These are phyloP conservation scores for Colletotrichum sp. DNA, from an alignment of 2,329 filamentous ascomycete species.

Conservation along the genomic window DNA sequence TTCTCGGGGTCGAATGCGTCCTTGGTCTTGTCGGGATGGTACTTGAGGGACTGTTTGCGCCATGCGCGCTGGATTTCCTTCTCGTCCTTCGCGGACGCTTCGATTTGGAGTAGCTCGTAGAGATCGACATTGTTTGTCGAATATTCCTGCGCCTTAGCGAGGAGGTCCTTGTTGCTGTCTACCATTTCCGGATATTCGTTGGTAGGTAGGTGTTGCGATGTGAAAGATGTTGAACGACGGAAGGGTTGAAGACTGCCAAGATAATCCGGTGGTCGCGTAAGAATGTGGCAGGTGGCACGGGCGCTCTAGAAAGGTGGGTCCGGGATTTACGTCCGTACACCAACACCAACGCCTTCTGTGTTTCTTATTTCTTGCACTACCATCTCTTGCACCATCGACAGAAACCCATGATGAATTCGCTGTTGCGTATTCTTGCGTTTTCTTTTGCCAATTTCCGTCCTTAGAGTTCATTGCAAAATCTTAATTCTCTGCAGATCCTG, in stretches of 20 bases:
- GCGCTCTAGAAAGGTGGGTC: not conserved
- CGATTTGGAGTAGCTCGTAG: slow-evolving; percentile 76
- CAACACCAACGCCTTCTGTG: not conserved
- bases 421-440: not conserved
- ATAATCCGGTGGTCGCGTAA: not conserved
- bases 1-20: slow-evolving; percentile 76
- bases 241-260: not conserved
- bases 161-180: slow-evolving; percentile 49
- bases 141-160: slow-evolving; percentile 61
- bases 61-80: slow-evolving; percentile 84
- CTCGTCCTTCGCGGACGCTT: slow-evolving; percentile 63
- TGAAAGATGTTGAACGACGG: not conserved
- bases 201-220: not conserved
- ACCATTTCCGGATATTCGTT: slow-evolving; percentile 6
- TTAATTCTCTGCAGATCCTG: not conserved
- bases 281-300: not conserved
- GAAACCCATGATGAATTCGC: not conserved
- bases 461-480: accelerated
- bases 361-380: not conserved
- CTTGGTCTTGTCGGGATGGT: slow-evolving; percentile 91
- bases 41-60: slow-evolving; percentile 83
- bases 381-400: not conserved
- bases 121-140: slow-evolving; percentile 72
- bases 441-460: not conserved
- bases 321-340: not conserved